These are phyloP conservation scores for Trichophyton benhamiae DNA, from an alignment of 2,329 filamentous ascomycete species.

Conservation along the genomic window DNA sequence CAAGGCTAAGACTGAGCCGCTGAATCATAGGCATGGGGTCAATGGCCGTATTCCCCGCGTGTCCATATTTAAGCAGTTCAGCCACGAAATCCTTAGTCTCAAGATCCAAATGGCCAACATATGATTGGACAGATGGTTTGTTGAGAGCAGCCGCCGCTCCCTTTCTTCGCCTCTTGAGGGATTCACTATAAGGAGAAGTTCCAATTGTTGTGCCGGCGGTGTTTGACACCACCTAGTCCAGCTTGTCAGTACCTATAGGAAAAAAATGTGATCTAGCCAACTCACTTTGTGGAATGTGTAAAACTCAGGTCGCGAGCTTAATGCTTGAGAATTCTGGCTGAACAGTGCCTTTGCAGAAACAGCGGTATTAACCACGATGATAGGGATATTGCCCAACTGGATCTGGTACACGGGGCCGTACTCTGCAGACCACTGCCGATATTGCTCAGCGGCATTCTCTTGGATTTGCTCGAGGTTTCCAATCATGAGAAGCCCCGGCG, in stretches of 20 bases:
- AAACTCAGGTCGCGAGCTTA: constrained; percentile 45
- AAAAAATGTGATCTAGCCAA: background rate
- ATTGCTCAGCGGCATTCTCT: constrained; percentile 45
- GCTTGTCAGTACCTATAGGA: background rate
- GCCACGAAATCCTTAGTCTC: constrained; percentile 52
- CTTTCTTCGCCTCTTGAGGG: constrained; percentile 51
- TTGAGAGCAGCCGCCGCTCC: constrained; percentile 55
- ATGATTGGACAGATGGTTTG: constrained; percentile 50
- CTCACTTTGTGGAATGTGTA: constrained; percentile 48
- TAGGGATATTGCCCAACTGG: constrained; percentile 44
- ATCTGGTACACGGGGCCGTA: constrained; percentile 46
- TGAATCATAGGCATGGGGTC: constrained; percentile 59
- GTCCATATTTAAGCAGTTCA: constrained; percentile 48
- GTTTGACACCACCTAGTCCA: constrained; percentile 45
- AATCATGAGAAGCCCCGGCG: constrained; percentile 41
- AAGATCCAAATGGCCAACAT: constrained; percentile 49
- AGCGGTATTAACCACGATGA: constrained; percentile 46
- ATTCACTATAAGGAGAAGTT: constrained; percentile 54
- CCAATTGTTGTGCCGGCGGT: constrained; percentile 57
- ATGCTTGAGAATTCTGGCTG: constrained; percentile 41
- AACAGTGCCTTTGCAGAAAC: constrained; percentile 41
- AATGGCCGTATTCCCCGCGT: constrained; percentile 41
- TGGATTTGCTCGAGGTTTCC: constrained; percentile 46
- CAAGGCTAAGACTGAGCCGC: constrained; percentile 49
- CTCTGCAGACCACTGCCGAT: constrained; percentile 41